Base-by-base conservation (phyloP, 441 rosid species). In the Croton setiger region DNA sequence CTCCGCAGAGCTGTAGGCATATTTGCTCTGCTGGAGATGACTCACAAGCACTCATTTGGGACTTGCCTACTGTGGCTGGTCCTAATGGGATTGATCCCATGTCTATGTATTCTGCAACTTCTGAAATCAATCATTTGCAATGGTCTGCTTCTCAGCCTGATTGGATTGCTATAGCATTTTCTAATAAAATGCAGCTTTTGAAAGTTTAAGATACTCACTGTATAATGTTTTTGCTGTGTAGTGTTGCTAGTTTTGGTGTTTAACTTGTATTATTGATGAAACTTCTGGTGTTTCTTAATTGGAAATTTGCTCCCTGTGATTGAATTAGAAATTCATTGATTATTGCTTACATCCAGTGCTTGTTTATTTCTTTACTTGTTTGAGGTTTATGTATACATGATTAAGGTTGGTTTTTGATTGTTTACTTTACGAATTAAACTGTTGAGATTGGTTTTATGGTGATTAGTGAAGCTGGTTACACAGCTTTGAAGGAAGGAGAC, bases 21-120 rank as follows among this genome's bases (percentile, higher is more conserved):
- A 82, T 93, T 18, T 91, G 95, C 45, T 91, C 98, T 0, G 98
- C 81, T 45, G 96, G 96, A 53, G 97, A 93, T 83, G 97, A 93
- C 63, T 61, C 84, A 2, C 89, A 84, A 80, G 93, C 97, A 1
- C 81, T 93, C 18, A 87, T 93, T 58, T 91, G 96, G 98, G 98
- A 93, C 79, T 69, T 91, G 67, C 98, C 98, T 3, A 86, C 97
- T 0, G 88, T 91, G 27, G 91, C 96, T 37, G 97, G 96, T n/a
- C 95, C 97, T 2, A 87, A 85, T 75, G 98, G 97, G 56, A 89
- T 93, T 63, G 96, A 91, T 79, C 98, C 97, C 2, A 75, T 84
- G 85, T 87, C 96, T 36, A 79, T 89, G 81, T 94, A 86, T 77
- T 85, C 88, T 4, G 91, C 97, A 66, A 82, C 85, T 18, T 86